Evolutionary conservation across 352 stramenopile species (phyloP).

Genomic region (Pythium vanterpoolii): DNA sequence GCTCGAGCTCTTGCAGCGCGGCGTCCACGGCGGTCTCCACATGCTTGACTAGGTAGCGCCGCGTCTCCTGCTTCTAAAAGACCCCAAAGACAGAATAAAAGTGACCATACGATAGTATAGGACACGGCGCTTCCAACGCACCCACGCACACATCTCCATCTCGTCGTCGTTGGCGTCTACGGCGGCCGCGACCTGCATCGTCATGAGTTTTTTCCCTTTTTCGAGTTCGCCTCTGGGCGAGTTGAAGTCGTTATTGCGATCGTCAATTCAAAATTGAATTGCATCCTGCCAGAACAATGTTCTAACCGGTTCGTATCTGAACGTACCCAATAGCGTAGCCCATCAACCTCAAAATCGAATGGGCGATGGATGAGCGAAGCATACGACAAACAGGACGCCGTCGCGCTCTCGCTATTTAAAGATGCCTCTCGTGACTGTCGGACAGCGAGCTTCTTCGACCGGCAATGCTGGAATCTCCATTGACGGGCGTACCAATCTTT

Average conservation of each 20-base stretch:
- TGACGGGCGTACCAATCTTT: too few species aligned
- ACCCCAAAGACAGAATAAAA: not conserved
- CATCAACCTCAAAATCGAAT: not conserved
- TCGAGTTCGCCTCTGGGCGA: not conserved
- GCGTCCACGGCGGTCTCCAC: conserved; percentile 45
- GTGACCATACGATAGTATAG: not conserved
- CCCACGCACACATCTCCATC: conserved; percentile 21
- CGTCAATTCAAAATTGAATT: conserved; percentile 22
- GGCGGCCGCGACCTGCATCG: not conserved
- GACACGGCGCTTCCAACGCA: conserved; percentile 3
- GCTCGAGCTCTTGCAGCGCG: conserved; percentile 65
- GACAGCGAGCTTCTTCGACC: too few species aligned
- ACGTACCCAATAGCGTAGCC: not conserved
- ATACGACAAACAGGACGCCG: not conserved
- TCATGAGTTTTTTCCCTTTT: not conserved
- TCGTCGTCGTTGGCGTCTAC: conserved; percentile 12
- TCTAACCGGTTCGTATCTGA: conserved; percentile 13
- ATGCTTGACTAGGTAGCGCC: conserved; percentile 56
- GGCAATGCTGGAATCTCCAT: too few species aligned
- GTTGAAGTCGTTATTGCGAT: conserved; percentile 15
- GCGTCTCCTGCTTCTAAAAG: conserved; percentile 57
- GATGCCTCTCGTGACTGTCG: too few species aligned
- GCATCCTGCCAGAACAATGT: not conserved
- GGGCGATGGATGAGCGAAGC: too few species aligned
- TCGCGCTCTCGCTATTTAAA: too few species aligned